phyloP scores from a whole-genome alignment of 2,329 filamentous ascomycete genomes.

The Fonsecaea erecta region DNA sequence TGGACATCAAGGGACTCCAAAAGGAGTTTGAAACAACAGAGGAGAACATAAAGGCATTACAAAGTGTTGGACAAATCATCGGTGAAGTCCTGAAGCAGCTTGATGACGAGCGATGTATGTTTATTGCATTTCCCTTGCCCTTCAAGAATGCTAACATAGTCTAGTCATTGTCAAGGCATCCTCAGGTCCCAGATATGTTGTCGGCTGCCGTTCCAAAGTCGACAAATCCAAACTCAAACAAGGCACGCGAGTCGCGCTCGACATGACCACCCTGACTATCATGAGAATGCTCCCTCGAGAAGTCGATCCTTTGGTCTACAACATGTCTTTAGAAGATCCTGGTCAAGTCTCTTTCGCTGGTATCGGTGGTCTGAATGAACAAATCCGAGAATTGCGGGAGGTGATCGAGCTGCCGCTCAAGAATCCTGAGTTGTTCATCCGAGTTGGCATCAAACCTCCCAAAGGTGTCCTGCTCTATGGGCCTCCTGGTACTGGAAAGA shows the following conservation, averaged over 20 bases:
- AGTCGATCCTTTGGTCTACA: conserved; percentile 98
- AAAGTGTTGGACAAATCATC: conserved; percentile 99
- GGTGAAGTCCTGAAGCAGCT: conserved; percentile 98
- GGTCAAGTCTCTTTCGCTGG: conserved; percentile 97
- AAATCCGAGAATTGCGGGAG: conserved; percentile 95
- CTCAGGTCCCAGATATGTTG: conserved; percentile 94
- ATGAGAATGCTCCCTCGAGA: conserved; percentile 99
- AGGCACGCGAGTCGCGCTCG: conserved; percentile 93
- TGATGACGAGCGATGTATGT: conserved; percentile 95
- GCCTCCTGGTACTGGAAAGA: conserved; percentile 96
- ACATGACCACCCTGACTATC: conserved; percentile 99
- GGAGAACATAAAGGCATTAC: conserved; percentile 98
- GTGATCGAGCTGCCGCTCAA: conserved; percentile 98
- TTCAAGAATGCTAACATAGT: conserved; percentile 8
- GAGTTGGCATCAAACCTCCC: conserved; percentile 97
- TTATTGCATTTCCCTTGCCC: neutral
- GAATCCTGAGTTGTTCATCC: conserved; percentile 95
- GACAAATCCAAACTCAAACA: conserved; percentile 98
- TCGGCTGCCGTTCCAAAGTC: conserved; percentile 97
- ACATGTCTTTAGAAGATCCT: conserved; percentile 98
- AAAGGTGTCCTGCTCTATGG: conserved; percentile 97
- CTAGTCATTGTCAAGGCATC: conserved; percentile 98
- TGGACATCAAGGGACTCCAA: conserved; percentile 95
- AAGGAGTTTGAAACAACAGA: conserved; percentile 96
- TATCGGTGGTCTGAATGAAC: conserved; percentile 96